These are phyloP conservation scores for Cyclotella cryptica DNA, from an alignment of 108 stramenopile genomes.

Conservation along the genomic window DNA sequence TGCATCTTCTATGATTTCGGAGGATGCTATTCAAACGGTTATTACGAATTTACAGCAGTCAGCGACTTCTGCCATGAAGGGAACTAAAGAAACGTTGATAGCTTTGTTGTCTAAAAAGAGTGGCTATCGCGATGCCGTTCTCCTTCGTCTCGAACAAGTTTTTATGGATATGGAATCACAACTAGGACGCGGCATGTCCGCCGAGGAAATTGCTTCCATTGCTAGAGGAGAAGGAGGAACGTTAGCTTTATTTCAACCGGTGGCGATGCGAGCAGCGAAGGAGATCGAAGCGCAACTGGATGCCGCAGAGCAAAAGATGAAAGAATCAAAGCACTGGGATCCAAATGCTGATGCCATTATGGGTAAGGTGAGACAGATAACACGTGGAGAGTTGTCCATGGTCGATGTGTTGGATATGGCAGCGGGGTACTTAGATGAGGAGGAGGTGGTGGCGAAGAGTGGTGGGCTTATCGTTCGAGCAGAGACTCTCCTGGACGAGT, in stretches of 20 bases:
- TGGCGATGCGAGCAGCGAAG: conserved; percentile 80
- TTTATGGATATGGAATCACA: conserved; percentile 76
- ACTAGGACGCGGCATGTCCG: conserved; percentile 73
- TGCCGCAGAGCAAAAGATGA: conserved; percentile 71
- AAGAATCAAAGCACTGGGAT: conserved; percentile 51
- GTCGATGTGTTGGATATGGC: conserved; percentile 76
- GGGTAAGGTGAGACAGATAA: conserved; percentile 77
- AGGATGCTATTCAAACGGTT: conserved; percentile 60
- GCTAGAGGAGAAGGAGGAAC: conserved; percentile 86
- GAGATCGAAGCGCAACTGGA: conserved; percentile 88
- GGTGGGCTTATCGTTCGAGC: conserved; percentile 74
- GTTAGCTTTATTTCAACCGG: conserved; percentile 82
- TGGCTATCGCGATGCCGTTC: conserved; percentile 76
- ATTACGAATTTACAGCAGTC: conserved; percentile 63
- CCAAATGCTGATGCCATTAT: conserved; percentile 61
- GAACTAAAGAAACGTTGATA: conserved; percentile 87
- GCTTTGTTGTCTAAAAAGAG: conserved; percentile 71
- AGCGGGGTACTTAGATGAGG: conserved; percentile 82
- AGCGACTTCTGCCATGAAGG: conserved; percentile 62
- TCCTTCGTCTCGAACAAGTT: conserved; percentile 78
- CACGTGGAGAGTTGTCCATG: conserved; percentile 74
- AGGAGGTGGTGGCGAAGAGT: conserved; percentile 77
- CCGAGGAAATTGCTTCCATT: conserved; percentile 78
- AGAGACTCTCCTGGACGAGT: conserved; percentile 82
- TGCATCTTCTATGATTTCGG: conserved; percentile 22